These are phyloP conservation scores for Circinella minor DNA, from an alignment of 371 early-diverging fungal genomes.

Conservation along the genomic window DNA sequence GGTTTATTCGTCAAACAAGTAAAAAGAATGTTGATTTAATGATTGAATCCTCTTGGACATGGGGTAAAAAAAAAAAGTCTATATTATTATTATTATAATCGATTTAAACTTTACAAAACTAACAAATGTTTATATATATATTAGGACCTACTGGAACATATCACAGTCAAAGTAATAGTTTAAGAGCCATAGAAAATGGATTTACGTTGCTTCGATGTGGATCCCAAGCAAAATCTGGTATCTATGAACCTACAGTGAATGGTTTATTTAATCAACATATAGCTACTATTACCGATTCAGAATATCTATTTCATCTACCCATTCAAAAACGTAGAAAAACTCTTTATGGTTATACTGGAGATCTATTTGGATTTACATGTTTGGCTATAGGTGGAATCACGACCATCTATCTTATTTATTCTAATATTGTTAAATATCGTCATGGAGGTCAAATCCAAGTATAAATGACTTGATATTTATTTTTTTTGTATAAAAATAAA, in stretches of 20 bases:
- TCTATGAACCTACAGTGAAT: conserved; percentile 48
- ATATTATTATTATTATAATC: background rate
- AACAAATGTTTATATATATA: conserved; percentile 48
- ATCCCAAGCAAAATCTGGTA: conserved; percentile 56
- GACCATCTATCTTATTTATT: background rate
- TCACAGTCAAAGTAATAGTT: conserved; percentile 48
- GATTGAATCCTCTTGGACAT: conserved; percentile 62
- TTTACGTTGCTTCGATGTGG: conserved; percentile 58
- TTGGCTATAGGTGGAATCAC: background rate
- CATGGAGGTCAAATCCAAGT: background rate
- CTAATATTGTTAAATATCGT: background rate
- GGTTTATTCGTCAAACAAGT: conserved; percentile 56
- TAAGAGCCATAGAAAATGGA: conserved; percentile 61
- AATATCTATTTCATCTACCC: conserved; percentile 52
- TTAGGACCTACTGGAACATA: conserved; percentile 57
- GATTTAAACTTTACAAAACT: background rate
- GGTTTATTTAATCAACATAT: conserved; percentile 49
- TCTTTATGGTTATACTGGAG: conserved; percentile 46
- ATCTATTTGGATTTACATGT: conserved; percentile 34
- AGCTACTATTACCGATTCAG: conserved; percentile 41
- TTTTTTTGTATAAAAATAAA: no score
- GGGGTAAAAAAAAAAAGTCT: conserved; percentile 38
- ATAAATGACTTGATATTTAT: background rate
- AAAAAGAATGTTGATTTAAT: conserved; percentile 51
- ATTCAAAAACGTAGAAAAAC: conserved; percentile 47